Evolutionary conservation across 140 eudicot species (phyloP), one percentile per base, ranked within the genome.

Genomic region (Anethum foeniculum): DNA sequence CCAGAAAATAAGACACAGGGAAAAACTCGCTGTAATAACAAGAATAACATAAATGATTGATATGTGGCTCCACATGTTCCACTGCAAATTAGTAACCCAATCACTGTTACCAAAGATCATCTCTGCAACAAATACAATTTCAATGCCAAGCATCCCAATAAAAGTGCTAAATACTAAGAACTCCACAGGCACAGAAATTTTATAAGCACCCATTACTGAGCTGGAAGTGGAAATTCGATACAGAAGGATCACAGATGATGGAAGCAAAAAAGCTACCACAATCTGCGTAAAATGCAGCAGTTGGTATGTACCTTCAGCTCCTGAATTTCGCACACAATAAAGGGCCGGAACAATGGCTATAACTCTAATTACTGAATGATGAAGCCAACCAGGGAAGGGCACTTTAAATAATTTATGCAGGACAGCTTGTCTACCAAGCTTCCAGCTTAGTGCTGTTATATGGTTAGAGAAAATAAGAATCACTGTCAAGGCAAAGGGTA

Each of bases 171-270:
- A 80, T 80, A 88, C 87, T 28, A 87, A 54, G 54, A 87, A 88
- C 83, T 95, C 96, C n/a, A 86, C 71, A 71, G 84, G 71, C 71
- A 80, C 84, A 41, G 97, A 89, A 69, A 85, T 80, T 80, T 86
- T 91, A 78, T 84, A 34, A 83, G 52, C 82, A 15, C 99, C 97
- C 99, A 95, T 95, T 30, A 95, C 71, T 11, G 97, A 77, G 82
- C 87, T 82, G 79, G 97, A 91, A 9, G 97, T 85, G 79, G 97
- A 92, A 41, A 95, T 84, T 80, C 96, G 88, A 67, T 89, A 95
- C 10, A 95, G 94, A 23, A 97, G 97, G 84, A 95, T 89, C 58
- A 91, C 97, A 64, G 97, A 90, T n/a, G 97, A 89, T 25, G 97
- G 99, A 81, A 95, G 97, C 82, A 88, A 80, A 71, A 95, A 92